Base-by-base conservation (phyloP, 257 asterid genomes). In the Vinca minor region DNA sequence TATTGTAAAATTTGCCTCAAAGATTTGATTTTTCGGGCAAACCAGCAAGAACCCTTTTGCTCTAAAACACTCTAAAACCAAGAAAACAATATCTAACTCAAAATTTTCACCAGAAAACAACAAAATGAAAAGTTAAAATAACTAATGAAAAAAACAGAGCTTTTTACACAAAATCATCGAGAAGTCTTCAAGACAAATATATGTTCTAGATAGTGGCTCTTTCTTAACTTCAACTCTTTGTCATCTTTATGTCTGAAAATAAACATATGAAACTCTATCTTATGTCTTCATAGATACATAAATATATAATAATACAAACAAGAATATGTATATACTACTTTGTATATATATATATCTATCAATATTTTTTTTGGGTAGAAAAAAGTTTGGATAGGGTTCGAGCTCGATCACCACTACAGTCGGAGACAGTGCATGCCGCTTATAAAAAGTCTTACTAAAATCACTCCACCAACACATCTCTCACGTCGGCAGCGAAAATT, bases 221-320 rank as follows among this genome's bases (percentile, higher is more conserved):
- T 59, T 76, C n/a, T 71, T 71, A 61, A 45, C 74, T 68, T 59
- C 63, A 67, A 61, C 70, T 55, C 68, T 59, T 71, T 76, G 81
- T 76, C 81, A 76, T 76, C 67, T 71, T 71, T 71, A 62, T 76
- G 81, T 76, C 77, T 68, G 71, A 71, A 69, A 71, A 69, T 67
- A 45, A 41, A 63, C 65, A 67, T 18, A 71, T 58, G 52, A 7
- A 34, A 38, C 39, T 65, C 63, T 68, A n/a, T n/a, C n/a, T 44
- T 55, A 46, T 58, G 38, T 63, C 36, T 55, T 42, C 44, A 49
- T 42, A 42, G 14, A 21, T 18, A 56, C 58, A 25, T 17, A n/a
- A 29, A 45, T 34, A 4, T 52, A 54, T 53, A 32, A 48, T 48
- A 39, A 54, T 41, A 41, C 23, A 42, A 11, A 61, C 14, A 26